Base-by-base conservation (phyloP, 768 basidiomycete genomes). In the Tricholoma bakamatsutake region DNA sequence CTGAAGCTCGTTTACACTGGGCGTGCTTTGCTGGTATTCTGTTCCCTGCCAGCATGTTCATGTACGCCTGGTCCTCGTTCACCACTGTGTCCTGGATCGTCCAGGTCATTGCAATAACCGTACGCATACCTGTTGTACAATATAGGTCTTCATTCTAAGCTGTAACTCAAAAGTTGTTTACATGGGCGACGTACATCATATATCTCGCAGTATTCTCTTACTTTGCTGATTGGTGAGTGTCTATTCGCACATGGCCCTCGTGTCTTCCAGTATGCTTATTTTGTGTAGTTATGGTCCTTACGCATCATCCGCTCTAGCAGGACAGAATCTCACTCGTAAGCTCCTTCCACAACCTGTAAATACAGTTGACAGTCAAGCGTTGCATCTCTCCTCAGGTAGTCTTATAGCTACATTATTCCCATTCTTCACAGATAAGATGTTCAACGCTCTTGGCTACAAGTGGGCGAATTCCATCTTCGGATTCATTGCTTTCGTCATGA, bases 21-120 rank as follows among this genome's bases (percentile, higher is more conserved):
- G 77, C 84, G 9, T 84, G 84, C 60, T 65, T 76, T 31, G 82
- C 81, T 0, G 79, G 76, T 0, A 39, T 85, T 42, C 62, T 82
- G 13, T 71, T 85, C 47, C 85, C 86, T 0, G 60, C 67, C 0
- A 80, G 79, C 17, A 83, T 87, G 79, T 80, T 88, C 68, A 81
- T 89, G 33, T 91, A 84, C 60, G 87, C 84, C 0, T 89, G 86
- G 82, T 82, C 84, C 2, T 79, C 83, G 11, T 79, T 73, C 56
- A 53, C 76, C 0, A 60, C 59, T 11, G 73, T 88, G 2, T 78
- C 76, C 54, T 90, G 88, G 88, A 80, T 86, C 35, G 80, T 70
- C 0, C 74, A 80, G 17, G 73, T 73, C 18, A 76, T 87, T 34
- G 86, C 80, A 5, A 76, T 87, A 15, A 66, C 63, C 3, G 73